Evolutionary conservation across 164 flowering plant species (phyloP).

Genomic region (Macadamia tetraphylla): DNA sequence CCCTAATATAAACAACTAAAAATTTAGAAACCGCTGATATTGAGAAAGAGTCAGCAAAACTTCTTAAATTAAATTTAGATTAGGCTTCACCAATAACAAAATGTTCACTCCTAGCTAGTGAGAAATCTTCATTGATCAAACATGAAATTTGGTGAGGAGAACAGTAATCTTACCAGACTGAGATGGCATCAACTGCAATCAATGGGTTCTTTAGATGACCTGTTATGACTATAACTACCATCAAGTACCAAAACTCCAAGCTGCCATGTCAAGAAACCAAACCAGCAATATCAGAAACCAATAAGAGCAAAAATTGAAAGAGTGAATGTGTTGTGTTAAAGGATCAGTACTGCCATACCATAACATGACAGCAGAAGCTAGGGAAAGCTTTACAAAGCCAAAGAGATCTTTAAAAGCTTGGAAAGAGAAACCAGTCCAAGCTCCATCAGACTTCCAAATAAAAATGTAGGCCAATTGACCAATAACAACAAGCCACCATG

Average conservation of each 20-base stretch:
- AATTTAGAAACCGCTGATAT: too few species aligned
- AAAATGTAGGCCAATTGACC: constrained; percentile 52
- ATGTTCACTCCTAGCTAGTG: too few species aligned
- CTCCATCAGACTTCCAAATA: constrained; percentile 46
- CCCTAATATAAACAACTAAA: too few species aligned
- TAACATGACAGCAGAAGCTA: constrained; percentile 71
- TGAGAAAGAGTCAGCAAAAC: too few species aligned
- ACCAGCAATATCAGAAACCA: neutral
- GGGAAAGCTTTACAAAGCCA: constrained; percentile 56
- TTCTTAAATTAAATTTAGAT: too few species aligned
- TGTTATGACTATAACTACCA: constrained; percentile 47
- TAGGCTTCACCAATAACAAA: too few species aligned
- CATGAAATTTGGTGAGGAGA: neutral
- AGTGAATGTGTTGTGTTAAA: neutral
- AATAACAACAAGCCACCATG: constrained; percentile 56
- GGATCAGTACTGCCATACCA: constrained; percentile 29
- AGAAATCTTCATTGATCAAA: too few species aligned
- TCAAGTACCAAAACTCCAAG: constrained; percentile 68
- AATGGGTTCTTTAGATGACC: constrained; percentile 45
- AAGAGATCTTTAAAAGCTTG: constrained; percentile 50
- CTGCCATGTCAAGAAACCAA: constrained; percentile 20
- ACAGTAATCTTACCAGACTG: constrained; percentile 40
- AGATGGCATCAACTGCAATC: constrained; percentile 57
- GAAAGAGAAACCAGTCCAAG: constrained; percentile 65
- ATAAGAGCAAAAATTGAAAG: neutral